Evolutionary conservation across 352 stramenopile genomes (phyloP), one percentile per base, ranked within the genome.

Genomic region (Phytophthora aleatoria): DNA sequence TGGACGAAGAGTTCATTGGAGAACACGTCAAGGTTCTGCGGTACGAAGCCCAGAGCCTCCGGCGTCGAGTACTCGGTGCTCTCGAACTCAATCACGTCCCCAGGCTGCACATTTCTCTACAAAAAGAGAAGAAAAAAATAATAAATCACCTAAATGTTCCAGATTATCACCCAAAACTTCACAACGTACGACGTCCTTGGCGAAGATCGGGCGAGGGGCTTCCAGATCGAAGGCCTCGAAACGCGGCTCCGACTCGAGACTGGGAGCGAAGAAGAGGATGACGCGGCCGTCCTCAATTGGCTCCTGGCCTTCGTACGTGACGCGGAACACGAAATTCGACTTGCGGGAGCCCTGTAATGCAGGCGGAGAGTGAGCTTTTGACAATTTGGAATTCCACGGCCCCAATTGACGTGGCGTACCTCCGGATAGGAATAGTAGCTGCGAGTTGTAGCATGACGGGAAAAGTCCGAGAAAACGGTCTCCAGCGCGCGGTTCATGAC

Each of bases 401-500:
- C 15, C 5, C n/a, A 38, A 13, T 31, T 36, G 3, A 12, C 30
- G 15, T 12, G 24, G 50, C 50, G 27, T 28, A 89, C 82, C 73
- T 92, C 81, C 6, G 79, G 79, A 57, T 79, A 81, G 39, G 73
- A 79, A 71, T 87, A 92, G 67, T 92, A 92, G 24, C 30, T 76
- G 64, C 73, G 68, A 12, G 61, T 13, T 3, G 53, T 52, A 5
- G 57, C 55, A 54, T 89, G 75, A 38, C 79, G 72, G 16, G 56
- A 78, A 64, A 87, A 91, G 57, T 79, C 41, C 20, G 77, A 76
- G 63, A 90, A 92, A n/a, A 81, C 74, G 27, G 73, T 84, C 68
- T 92, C 79, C 24, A 92, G 71, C 30, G 83, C 77, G 61, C 81
- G 83, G 47, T 92, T 90, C 83, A 92, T 92, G 4, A 50, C 3